phyloP scores from a whole-genome alignment of 2,329 filamentous ascomycete genomes.

The Alternaria postmessia region DNA sequence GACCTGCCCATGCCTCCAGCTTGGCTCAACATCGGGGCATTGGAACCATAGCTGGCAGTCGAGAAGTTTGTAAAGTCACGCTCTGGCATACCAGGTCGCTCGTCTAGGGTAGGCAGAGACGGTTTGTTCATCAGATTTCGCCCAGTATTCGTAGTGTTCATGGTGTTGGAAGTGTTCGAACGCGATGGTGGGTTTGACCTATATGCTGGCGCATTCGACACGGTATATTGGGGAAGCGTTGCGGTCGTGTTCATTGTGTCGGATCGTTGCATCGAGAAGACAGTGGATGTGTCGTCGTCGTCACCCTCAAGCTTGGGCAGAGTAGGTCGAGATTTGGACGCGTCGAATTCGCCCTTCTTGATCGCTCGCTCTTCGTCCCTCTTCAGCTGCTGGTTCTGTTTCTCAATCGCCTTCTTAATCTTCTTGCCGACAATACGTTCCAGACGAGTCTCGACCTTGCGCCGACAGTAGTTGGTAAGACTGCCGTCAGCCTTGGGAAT shows the following conservation, averaged over 20 bases:
- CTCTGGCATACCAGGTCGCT: constrained; percentile 46
- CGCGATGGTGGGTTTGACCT: constrained; percentile 61
- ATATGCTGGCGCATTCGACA: constrained; percentile 7
- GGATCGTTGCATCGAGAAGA: constrained; percentile 47
- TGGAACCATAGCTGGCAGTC: constrained; percentile 67
- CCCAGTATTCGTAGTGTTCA: constrained; percentile 50
- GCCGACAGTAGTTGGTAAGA: constrained; percentile 84
- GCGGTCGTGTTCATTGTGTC: constrained; percentile 41
- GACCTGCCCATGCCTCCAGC: constrained; percentile 66
- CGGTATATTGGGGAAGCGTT: constrained; percentile 56
- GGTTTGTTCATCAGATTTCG: constrained; percentile 46
- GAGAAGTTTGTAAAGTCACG: constrained; percentile 60
- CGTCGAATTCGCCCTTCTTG: constrained; percentile 56
- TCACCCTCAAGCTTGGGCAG: constrained; percentile 52
- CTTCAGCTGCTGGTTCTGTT: constrained; percentile 67
- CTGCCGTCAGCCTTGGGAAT: constrained; percentile 84
- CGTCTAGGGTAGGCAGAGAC: constrained; percentile 53
- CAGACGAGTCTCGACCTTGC: constrained; percentile 87
- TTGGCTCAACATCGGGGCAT: constrained; percentile 67
- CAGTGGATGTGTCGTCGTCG: constrained; percentile 51
- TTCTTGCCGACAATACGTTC: constrained; percentile 85
- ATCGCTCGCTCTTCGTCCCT: constrained; percentile 50
- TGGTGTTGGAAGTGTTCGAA: constrained; percentile 64
- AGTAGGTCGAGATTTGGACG: constrained; percentile 47
- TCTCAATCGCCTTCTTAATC: constrained; percentile 86